Conservation (phyloP, 306 rosid genomes). For the Gillenia trifoliata region DNA sequence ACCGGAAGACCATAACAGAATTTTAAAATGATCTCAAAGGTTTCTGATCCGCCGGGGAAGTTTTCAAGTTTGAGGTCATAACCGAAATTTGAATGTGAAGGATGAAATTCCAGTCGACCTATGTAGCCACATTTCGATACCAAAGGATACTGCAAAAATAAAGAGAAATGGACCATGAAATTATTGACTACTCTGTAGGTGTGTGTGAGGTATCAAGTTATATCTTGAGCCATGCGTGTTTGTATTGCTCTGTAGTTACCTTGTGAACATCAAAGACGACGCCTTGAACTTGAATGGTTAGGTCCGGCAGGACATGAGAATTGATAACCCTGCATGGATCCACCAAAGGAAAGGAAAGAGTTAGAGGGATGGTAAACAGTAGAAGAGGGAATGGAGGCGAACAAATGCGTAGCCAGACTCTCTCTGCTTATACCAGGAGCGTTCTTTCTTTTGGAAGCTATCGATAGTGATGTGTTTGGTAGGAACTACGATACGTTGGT, state of each 20-base stretch:
- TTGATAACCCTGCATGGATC: slow-evolving; percentile 63
- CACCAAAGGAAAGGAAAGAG: slow-evolving; percentile 10
- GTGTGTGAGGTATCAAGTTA: neutral
- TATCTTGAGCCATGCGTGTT: neutral
- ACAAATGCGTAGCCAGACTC: neutral
- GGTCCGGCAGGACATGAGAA: slow-evolving; percentile 79
- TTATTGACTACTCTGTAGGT: neutral
- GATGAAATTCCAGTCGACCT: slow-evolving; percentile 48
- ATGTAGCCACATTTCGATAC: slow-evolving; percentile 85
- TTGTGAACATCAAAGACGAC: slow-evolving; percentile 73
- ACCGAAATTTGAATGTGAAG: slow-evolving; percentile 43
- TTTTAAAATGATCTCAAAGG: slow-evolving; percentile 62
- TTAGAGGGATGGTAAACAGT: neutral
- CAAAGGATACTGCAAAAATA: slow-evolving; percentile 71
- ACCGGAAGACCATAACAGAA: slow-evolving; percentile 87
- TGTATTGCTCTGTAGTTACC: slow-evolving; percentile 45
- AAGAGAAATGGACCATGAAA: slow-evolving; percentile 16
- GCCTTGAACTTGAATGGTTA: slow-evolving; percentile 63
- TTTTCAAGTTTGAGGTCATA: slow-evolving; percentile 61
- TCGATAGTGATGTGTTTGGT: slow-evolving; percentile 41
- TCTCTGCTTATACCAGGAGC: slow-evolving; percentile 46
- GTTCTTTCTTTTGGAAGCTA: slow-evolving; percentile 45
- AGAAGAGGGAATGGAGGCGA: neutral
- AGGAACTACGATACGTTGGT: slow-evolving; percentile 61
- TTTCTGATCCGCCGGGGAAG: slow-evolving; percentile 80